These are phyloP conservation scores for Penicillium fimorum DNA, from an alignment of 495 filamentous ascomycete genomes.

Conservation along the genomic window DNA sequence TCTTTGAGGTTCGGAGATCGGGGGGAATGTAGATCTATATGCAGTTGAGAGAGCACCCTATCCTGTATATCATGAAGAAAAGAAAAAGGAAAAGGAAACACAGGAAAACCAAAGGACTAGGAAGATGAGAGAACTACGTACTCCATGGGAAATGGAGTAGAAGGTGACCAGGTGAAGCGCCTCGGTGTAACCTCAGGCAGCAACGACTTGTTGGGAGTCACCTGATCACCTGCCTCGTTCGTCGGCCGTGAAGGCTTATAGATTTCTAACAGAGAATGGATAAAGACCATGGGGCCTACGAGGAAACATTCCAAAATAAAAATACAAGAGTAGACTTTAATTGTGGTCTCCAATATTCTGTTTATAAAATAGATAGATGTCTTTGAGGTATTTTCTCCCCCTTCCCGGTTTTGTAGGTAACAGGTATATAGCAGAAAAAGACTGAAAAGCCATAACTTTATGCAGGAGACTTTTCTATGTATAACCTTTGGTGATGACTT, in stretches of 20 bases:
- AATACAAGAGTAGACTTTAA: neutral
- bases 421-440: too few species aligned
- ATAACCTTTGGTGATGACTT: too few species aligned
- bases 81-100: neutral
- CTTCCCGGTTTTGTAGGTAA: too few species aligned
- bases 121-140: slow-evolving; percentile 4
- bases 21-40: slow-evolving; percentile 12
- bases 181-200: slow-evolving; percentile 26
- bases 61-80: slow-evolving; percentile 18
- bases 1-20: slow-evolving; percentile 9
- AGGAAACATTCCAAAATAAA: neutral
- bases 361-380: too few species aligned
- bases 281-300: neutral
- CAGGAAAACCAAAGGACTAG: neutral
- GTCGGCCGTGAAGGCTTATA: neutral
- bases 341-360: too few species aligned
- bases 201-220: slow-evolving; percentile 19
- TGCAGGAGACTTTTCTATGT: too few species aligned
- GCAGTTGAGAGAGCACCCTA: slow-evolving; percentile 7
- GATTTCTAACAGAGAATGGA: neutral
- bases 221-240: slow-evolving; percentile 2
- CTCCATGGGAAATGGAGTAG: slow-evolving; percentile 16
- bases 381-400: too few species aligned
- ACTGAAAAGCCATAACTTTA: too few species aligned
- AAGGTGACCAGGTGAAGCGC: slow-evolving; percentile 11